These are phyloP conservation scores for Hemisphaericaspora nanyangensis DNA, from an alignment of 805 yeast genomes.

Conservation along the genomic window DNA sequence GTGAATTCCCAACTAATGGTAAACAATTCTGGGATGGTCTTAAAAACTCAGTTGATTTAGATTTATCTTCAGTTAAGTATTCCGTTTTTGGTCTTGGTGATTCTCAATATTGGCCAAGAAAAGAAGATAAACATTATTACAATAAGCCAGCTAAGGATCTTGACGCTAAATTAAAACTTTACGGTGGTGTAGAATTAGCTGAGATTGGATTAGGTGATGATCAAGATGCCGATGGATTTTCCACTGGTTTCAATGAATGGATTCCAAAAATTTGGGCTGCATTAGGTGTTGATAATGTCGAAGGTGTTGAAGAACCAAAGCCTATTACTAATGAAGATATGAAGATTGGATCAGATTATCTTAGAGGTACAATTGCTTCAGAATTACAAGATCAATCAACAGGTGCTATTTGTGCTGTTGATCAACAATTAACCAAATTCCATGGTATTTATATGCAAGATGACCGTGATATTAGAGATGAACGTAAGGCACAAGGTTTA, in stretches of 20 bases:
- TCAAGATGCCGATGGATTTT: conserved; percentile 94
- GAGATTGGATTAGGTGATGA: conserved; percentile 92
- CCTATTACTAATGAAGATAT: conserved; percentile 92
- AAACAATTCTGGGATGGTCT: conserved; percentile 71
- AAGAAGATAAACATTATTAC: conserved; percentile 89
- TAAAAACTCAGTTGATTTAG: conserved; percentile 59
- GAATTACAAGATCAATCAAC: conserved; percentile 79
- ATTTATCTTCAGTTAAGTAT: conserved; percentile 52
- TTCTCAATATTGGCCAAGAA: conserved; percentile 93
- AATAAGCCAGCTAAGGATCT: conserved; percentile 87
- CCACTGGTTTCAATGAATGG: conserved; percentile 89
- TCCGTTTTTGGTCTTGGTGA: conserved; percentile 80
- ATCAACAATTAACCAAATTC: conserved; percentile 93
- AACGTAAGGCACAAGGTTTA: conserved; percentile 84
- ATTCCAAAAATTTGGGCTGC: conserved; percentile 82
- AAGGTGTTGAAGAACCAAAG: conserved; percentile 86
- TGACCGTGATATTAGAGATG: conserved; percentile 93
- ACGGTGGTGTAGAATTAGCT: conserved; percentile 71
- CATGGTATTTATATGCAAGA: conserved; percentile 99
- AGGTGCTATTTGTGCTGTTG: conserved; percentile 86
- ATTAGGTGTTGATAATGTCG: conserved; percentile 78
- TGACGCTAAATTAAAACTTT: conserved; percentile 54
- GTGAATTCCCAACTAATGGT: conserved; percentile 83
- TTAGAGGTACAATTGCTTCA: conserved; percentile 91
- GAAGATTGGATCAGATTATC: conserved; percentile 78